Evolutionary conservation across 495 filamentous ascomycete species (phyloP).

Genomic region (Staphylotrichum tortipilum): DNA sequence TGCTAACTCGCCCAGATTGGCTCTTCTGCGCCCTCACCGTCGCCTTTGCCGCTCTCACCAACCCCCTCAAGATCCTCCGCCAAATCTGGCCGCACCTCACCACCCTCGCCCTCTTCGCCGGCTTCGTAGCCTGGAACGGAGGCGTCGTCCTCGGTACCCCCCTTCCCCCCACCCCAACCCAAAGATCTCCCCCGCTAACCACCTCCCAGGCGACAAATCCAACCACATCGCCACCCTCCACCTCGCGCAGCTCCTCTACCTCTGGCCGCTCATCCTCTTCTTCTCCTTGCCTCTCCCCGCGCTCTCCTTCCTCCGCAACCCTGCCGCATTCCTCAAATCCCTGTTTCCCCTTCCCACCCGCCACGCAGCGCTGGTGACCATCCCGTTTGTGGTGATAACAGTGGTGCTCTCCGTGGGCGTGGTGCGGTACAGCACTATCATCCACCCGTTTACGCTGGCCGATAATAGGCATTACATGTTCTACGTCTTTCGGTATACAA

Average conservation of each 20-base stretch:
- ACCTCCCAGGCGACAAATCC: slow-evolving; percentile 66
- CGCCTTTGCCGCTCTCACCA: slow-evolving; percentile 44
- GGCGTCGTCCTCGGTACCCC: slow-evolving; percentile 77
- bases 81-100: slow-evolving; percentile 58
- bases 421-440: slow-evolving; percentile 77
- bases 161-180: no score
- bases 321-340: slow-evolving; percentile 8
- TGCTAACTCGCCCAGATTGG: slow-evolving; percentile 36
- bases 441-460: slow-evolving; percentile 92
- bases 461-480: slow-evolving; percentile 97
- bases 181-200: not conserved
- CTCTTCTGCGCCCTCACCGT: slow-evolving; percentile 51
- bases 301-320: slow-evolving; percentile 30
- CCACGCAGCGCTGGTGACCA: slow-evolving; percentile 4
- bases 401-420: slow-evolving; percentile 32
- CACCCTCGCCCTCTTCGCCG: slow-evolving; percentile 58
- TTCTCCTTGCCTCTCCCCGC: slow-evolving; percentile 76
- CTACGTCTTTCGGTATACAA: slow-evolving; percentile 83
- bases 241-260: slow-evolving; percentile 86
- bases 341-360: not conserved
- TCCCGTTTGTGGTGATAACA: slow-evolving; percentile 18
- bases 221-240: slow-evolving; percentile 88
- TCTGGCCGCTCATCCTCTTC: slow-evolving; percentile 81
- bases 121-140: slow-evolving; percentile 77
- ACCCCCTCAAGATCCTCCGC: slow-evolving; percentile 39